A percentile compares a stretch with the other conserved stretches of the same genome.
phyloP scores from a whole-genome alignment of 2,329 filamentous ascomycete genomes.

The Sphaerulina populicola region DNA sequence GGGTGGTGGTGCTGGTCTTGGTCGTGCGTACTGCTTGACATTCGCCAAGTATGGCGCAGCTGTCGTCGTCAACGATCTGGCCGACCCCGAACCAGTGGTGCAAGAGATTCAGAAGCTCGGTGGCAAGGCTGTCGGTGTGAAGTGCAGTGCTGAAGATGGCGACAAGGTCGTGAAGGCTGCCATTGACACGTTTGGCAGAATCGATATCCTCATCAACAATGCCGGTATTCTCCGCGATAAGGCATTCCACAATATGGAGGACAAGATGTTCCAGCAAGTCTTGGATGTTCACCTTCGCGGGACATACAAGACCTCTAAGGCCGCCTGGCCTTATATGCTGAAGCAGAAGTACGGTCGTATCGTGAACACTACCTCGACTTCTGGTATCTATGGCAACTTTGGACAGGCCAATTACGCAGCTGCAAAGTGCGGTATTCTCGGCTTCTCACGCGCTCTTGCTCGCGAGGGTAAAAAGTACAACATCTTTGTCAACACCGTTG shows the following conservation, averaged over 20 bases:
- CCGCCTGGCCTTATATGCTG: constrained; percentile 92
- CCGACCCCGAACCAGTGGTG: constrained; percentile 82
- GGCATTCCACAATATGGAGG: constrained; percentile 96
- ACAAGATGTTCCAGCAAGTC: constrained; percentile 85
- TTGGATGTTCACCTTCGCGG: constrained; percentile 86
- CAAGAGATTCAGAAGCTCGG: constrained; percentile 84
- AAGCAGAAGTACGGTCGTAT: constrained; percentile 98
- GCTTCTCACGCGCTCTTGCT: constrained; percentile 86
- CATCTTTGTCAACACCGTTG: constrained; percentile 96
- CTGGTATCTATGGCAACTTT: constrained; percentile 98
- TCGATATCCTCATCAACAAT: constrained; percentile 96
- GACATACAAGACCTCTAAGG: constrained; percentile 95
- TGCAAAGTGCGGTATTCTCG: constrained; percentile 65
- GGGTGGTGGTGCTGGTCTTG: constrained; percentile 81
- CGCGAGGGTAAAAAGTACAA: constrained; percentile 94
- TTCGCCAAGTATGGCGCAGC: constrained; percentile 78
- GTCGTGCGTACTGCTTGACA: constrained; percentile 78
- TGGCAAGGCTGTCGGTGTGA: constrained; percentile 84
- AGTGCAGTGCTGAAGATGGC: constrained; percentile 87
- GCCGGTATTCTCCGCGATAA: constrained; percentile 96
- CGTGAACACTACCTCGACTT: constrained; percentile 93
- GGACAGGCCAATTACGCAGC: constrained; percentile 96
- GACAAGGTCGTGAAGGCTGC: constrained; percentile 85
- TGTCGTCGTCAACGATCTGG: constrained; percentile 92
- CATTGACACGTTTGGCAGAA: constrained; percentile 84